phyloP scores from a whole-genome alignment of 2,329 filamentous ascomycete species.

The Monilinia laxa region DNA sequence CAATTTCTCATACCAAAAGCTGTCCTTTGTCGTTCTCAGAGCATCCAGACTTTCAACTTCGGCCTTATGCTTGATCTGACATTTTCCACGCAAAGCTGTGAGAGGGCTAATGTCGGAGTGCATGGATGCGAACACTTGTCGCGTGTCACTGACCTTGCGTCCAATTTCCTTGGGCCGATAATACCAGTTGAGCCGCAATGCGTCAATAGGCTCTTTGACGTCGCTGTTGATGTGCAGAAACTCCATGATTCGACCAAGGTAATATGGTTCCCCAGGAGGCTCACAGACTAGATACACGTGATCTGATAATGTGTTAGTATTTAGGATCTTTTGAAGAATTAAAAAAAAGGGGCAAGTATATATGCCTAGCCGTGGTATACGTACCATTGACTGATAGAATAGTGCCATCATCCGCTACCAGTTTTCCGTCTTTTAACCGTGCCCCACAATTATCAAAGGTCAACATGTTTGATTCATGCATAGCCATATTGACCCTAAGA shows the following conservation, averaged over 20 bases:
- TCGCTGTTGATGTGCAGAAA: conserved; percentile 84
- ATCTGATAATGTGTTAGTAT: conserved; percentile 48
- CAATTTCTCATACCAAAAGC: conserved; percentile 96
- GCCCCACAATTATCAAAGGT: conserved; percentile 74
- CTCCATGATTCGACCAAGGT: conserved; percentile 97
- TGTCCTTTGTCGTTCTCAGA: conserved; percentile 80
- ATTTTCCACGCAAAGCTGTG: conserved; percentile 89
- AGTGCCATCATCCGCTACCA: conserved; percentile 90
- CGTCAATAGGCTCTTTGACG: conserved; percentile 70
- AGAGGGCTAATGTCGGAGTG: conserved; percentile 95
- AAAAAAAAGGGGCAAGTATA: background rate
- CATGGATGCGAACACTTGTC: conserved; percentile 94
- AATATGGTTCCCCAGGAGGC: conserved; percentile 96
- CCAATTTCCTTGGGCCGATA: conserved; percentile 96
- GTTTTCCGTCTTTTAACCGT: conserved; percentile 69
- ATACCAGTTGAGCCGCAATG: conserved; percentile 95
- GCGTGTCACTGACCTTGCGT: conserved; percentile 85
- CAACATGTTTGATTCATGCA: conserved; percentile 77
- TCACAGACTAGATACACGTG: conserved; percentile 97
- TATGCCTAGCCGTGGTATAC: conserved; percentile 38
- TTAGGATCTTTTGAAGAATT: background rate
- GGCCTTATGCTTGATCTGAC: conserved; percentile 81
- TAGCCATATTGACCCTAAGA: conserved; percentile 30
- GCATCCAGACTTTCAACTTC: conserved; percentile 81
- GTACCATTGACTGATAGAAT: conserved; percentile 81